Conservation (phyloP, 345 rosid species). For the Melaleuca quinquenervia region DNA sequence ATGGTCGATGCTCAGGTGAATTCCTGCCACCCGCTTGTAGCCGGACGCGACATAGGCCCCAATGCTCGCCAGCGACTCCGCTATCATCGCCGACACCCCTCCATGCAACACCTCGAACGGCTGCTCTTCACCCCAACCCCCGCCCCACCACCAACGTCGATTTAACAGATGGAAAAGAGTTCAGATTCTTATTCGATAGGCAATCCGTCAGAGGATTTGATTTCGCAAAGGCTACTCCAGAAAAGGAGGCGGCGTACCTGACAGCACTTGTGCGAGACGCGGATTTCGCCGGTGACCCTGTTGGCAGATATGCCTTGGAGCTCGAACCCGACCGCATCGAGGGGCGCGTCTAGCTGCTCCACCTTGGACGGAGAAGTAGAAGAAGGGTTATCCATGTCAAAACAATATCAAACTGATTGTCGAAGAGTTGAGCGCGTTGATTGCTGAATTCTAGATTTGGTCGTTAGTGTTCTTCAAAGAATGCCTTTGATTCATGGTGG, state of each 20-base stretch:
- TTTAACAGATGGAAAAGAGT: not conserved
- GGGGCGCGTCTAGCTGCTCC: slow-evolving; percentile 26
- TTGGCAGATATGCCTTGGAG: slow-evolving; percentile 38
- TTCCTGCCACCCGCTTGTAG: slow-evolving; percentile 67
- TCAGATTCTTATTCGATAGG: not conserved
- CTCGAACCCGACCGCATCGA: slow-evolving; percentile 46
- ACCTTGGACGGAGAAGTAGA: not conserved
- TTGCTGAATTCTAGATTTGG: too few relatives aligned
- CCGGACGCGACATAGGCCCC: slow-evolving; percentile 89
- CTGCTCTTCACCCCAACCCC: slow-evolving; percentile 15
- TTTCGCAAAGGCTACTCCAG: not conserved
- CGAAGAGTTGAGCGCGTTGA: not conserved
- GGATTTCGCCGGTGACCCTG: slow-evolving; percentile 61
- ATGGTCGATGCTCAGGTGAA: slow-evolving; percentile 76
- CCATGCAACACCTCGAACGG: slow-evolving; percentile 94
- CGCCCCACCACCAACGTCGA: not conserved
- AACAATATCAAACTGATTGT: too few relatives aligned
- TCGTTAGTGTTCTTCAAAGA: too few relatives aligned
- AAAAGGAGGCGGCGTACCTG: slow-evolving; percentile 27
- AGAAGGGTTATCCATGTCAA: not conserved
- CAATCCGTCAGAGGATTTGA: not conserved
- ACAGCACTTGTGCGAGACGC: slow-evolving; percentile 38
- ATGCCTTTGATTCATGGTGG: too few relatives aligned
- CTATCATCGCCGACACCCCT: slow-evolving; percentile 83
- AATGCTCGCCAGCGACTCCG: slow-evolving; percentile 76